Percentiles rank a stretch among this genome's conserved stretches.
These are phyloP conservation scores for Starmerella tilneyi DNA, from an alignment of 805 yeast species.

Conservation along the genomic window DNA sequence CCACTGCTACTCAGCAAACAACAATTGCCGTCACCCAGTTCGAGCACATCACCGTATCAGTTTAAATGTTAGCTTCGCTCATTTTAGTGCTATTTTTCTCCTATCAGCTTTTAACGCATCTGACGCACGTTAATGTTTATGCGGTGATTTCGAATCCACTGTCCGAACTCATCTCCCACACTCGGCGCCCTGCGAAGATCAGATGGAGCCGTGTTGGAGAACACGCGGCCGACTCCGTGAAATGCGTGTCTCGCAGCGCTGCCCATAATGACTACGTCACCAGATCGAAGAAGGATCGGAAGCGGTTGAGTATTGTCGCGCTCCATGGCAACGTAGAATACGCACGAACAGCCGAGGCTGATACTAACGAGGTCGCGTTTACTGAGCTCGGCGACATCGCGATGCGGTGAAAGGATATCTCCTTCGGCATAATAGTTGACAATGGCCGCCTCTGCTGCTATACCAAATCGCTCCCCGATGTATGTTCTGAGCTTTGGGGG, in stretches of 20 bases:
- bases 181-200: slow-evolving; percentile 13
- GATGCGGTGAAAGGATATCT: slow-evolving; percentile 37
- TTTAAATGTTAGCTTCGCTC: too few relatives aligned
- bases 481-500: slow-evolving; percentile 27
- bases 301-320: slow-evolving; percentile 28
- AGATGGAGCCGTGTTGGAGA: slow-evolving; percentile 30
- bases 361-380: slow-evolving; percentile 33
- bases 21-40: background rate
- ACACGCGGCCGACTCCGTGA: slow-evolving; percentile 38
- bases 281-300: slow-evolving; percentile 32
- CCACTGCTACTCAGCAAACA: too few relatives aligned
- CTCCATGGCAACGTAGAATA: slow-evolving; percentile 31
- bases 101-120: slow-evolving; percentile 29
- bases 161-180: slow-evolving; percentile 19
- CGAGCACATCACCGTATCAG: background rate
- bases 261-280: slow-evolving; percentile 37
- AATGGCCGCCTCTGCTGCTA: slow-evolving; percentile 35
- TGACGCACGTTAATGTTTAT: slow-evolving; percentile 36
- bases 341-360: slow-evolving; percentile 35
- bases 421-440: slow-evolving; percentile 38
- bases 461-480: slow-evolving; percentile 24
- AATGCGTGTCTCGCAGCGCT: slow-evolving; percentile 34
- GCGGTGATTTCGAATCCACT: slow-evolving; percentile 33
- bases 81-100: too few relatives aligned
- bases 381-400: slow-evolving; percentile 36